Conservation (phyloP, 805 yeast genomes). For the Clavispora phyllophila region DNA sequence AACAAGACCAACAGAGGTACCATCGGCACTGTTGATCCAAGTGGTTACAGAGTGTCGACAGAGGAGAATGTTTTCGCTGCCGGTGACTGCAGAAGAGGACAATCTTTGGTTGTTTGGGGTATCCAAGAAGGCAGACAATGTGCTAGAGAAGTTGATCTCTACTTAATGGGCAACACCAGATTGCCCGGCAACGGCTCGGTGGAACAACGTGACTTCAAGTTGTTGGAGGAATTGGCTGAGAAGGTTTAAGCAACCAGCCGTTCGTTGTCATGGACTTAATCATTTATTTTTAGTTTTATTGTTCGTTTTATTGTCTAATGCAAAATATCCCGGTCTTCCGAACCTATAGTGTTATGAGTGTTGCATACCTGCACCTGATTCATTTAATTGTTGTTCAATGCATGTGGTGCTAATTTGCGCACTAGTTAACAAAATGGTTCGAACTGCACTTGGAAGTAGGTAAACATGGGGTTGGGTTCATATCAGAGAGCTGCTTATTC, state of each 20-base stretch:
- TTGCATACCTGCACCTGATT: no score
- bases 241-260: constrained; percentile 32
- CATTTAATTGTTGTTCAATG: background rate
- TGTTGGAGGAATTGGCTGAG: constrained; percentile 72
- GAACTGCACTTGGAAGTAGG: no score
- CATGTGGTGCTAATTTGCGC: background rate
- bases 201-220: constrained; percentile 73
- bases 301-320: background rate
- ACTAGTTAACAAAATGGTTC: no score
- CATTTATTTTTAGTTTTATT: background rate
- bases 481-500: no score
- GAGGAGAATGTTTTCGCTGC: constrained; percentile 81
- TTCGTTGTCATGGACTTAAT: no score
- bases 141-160: constrained; percentile 87
- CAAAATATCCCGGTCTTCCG: no score
- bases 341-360: no score
- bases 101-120: constrained; percentile 98
- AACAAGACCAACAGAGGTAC: constrained; percentile 82
- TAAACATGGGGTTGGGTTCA: no score
- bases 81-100: constrained; percentile 99
- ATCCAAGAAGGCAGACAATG: constrained; percentile 99
- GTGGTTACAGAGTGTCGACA: constrained; percentile 60
- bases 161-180: constrained; percentile 69
- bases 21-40: constrained; percentile 55
- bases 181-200: constrained; percentile 94